Conservation (phyloP, 345 rosid genomes). For the Gossypium bickii region DNA sequence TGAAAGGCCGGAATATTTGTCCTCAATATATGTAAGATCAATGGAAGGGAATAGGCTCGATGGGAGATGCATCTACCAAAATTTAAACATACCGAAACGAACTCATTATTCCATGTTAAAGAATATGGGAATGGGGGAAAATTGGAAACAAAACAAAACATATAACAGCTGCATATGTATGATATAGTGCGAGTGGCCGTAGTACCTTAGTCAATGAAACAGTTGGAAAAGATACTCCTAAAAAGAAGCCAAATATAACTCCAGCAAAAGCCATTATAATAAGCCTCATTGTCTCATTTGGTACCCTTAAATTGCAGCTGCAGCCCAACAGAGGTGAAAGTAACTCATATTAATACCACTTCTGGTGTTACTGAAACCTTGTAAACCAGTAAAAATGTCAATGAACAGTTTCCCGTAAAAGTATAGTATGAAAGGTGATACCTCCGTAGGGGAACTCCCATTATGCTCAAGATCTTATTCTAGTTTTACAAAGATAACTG, state of each 20-base stretch:
- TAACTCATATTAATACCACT: background rate
- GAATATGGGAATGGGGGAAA: background rate
- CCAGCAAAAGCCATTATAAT: constrained; percentile 61
- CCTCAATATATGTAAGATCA: constrained; percentile 74
- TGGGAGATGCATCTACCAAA: constrained; percentile 75
- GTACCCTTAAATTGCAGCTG: constrained; percentile 56
- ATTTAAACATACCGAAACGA: constrained; percentile 17
- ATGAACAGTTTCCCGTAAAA: background rate
- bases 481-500: constrained; percentile 19
- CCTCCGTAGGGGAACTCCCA: constrained; percentile 40
- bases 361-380: constrained; percentile 2
- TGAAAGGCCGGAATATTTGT: constrained; percentile 79
- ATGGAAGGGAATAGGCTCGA: constrained; percentile 72
- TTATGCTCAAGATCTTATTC: constrained; percentile 23
- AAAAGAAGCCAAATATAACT: constrained; percentile 68
- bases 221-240: constrained; percentile 77
- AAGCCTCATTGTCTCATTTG: constrained; percentile 69
- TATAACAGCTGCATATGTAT: background rate
- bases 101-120: background rate
- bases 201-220: constrained; percentile 69
- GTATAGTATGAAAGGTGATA: constrained; percentile 16
- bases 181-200: background rate
- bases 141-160: background rate
- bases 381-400: background rate
- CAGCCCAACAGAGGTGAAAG: constrained; percentile 17